Evolutionary conservation across 768 basidiomycete genomes (phyloP), one percentile per base, ranked within the genome.

Genomic region (Mycena maculata): DNA sequence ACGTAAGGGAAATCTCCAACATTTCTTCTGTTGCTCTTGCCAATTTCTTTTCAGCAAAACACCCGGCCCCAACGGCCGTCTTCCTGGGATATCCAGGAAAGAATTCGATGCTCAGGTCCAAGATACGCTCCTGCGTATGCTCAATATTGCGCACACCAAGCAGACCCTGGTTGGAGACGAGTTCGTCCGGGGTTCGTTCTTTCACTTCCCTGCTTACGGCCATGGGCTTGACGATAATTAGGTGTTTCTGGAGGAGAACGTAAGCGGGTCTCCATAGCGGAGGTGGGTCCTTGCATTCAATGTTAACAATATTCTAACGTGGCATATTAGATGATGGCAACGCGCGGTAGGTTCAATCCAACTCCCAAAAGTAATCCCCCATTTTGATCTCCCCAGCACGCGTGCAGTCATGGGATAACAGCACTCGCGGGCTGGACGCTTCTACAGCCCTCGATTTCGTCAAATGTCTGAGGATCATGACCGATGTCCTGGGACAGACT

Each of bases 301-400:
- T n/a, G n/a, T n/a, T n/a, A n/a, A n/a, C n/a, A n/a, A n/a, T n/a
- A n/a, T n/a, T n/a, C n/a, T n/a, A n/a, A n/a, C n/a, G n/a, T n/a
- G n/a, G n/a, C n/a, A n/a, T n/a, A n/a, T n/a, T n/a, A 96, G 78
- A 94, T 93, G 87, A 90, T 94, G 87, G 86, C 92, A 1, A 92
- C 90, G 2, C 88, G 92, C 55, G 65, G 65, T 66, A 56, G 11
- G 56, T 30, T 6, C 3, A 10, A 3, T 36, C 39, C 42, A 6
- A 22, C 39, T 15, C 23, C 31, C 31, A n/a, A 15, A 8, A 27
- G n/a, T 3, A 15, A 10, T 25, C 48, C 10, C 9, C 41, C 45
- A 48, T 16, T 45, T 8, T 31, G 22, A 27, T 15, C 47, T 16
- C 25, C 27, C n/a, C 44, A 67, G 92, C 92, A 13, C 89, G 90